Conservation (phyloP, 306 rosid species). For the Leucaena leucocephala region DNA sequence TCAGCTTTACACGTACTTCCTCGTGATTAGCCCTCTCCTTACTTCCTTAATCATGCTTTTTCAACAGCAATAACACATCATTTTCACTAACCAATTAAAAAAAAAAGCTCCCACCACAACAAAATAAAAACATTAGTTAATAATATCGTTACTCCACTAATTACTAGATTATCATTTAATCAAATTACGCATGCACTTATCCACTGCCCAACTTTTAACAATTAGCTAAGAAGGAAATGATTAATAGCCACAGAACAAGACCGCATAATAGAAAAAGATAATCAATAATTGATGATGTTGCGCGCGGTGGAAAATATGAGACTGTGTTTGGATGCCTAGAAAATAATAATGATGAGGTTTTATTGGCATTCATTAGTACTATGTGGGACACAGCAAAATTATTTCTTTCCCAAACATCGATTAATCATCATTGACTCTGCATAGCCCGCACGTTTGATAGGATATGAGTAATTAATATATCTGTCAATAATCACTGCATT, state of each 20-base stretch:
- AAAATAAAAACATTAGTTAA: background rate
- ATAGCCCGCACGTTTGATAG: conserved; percentile 46
- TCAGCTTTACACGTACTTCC: conserved; percentile 65
- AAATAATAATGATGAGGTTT: conserved; percentile 36
- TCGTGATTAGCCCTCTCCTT: conserved; percentile 56
- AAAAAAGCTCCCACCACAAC: conserved; percentile 10
- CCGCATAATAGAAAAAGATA: background rate
- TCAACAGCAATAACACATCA: conserved; percentile 36
- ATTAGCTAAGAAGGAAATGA: background rate
- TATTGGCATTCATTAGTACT: conserved; percentile 29
- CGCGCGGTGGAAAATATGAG: conserved; percentile 14
- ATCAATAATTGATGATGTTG: background rate
- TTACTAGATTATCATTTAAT: conserved; percentile 39
- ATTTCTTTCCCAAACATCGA: conserved; percentile 32
- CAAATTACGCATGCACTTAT: conserved; percentile 8
- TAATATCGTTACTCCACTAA: conserved; percentile 39
- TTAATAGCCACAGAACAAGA: background rate
- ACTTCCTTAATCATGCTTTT: conserved; percentile 49
- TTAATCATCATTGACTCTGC: conserved; percentile 36
- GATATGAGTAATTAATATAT: background rate
- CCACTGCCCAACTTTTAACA: background rate
- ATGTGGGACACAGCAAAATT: conserved; percentile 41
- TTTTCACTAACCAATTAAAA: conserved; percentile 40
- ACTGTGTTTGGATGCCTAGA: conserved; percentile 34
- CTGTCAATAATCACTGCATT: conserved; percentile 32